Percentiles rank a stretch among this genome's conserved stretches.
These are phyloP conservation scores for Mesembryanthemum crystallinum DNA, from an alignment of 148 eudicot species.

Conservation along the genomic window DNA sequence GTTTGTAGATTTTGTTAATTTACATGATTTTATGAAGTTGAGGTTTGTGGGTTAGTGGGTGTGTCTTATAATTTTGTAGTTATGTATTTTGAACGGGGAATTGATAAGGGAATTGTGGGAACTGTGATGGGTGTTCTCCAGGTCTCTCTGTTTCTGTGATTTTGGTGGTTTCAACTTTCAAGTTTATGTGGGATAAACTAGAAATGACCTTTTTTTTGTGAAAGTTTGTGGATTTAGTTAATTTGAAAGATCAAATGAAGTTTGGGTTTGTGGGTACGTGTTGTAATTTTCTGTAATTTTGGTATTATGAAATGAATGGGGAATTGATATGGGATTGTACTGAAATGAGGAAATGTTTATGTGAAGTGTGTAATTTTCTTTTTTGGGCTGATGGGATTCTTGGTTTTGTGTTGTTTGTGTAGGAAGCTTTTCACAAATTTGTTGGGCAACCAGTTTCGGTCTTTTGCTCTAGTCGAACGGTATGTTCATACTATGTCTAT, in stretches of 20 bases:
- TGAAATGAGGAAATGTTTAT: background rate
- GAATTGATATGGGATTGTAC: background rate
- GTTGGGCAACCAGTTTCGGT: constrained; percentile 86
- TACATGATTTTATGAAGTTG: background rate
- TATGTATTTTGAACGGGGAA: too few relatives aligned
- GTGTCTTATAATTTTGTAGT: background rate
- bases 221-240: background rate
- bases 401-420: constrained; percentile 22
- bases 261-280: background rate
- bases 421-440: constrained; percentile 90
- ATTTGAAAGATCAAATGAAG: background rate
- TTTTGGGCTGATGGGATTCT: background rate
- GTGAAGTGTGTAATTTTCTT: background rate
- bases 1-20: background rate
- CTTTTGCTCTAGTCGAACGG: constrained; percentile 92
- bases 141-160: too few relatives aligned
- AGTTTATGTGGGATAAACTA: background rate
- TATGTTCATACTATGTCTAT: constrained; percentile 31
- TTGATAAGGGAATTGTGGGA: too few relatives aligned
- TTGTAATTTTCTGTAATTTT: background rate
- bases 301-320: background rate
- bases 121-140: too few relatives aligned
- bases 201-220: background rate
- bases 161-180: too few relatives aligned
- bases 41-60: background rate